Evolutionary conservation across 202 grass and related monocot species (phyloP), one percentile per base, ranked within the genome.

Genomic region (Hordeum pubiflorum): DNA sequence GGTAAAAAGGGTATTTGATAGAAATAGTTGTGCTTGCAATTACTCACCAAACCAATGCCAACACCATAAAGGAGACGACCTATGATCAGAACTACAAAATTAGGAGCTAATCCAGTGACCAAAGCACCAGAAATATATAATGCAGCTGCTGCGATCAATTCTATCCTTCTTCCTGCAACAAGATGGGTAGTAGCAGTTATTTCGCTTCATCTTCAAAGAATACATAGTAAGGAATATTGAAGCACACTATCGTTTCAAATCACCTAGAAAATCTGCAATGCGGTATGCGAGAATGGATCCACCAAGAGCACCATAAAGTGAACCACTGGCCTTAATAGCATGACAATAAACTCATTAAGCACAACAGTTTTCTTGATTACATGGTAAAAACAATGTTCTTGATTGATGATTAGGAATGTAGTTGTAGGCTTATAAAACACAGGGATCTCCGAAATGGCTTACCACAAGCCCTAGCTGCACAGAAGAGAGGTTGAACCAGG

Each of bases 291-390:
- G 78, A 64, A 94, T 84, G 13, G 90, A 97, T 18, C 92, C 95
- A 34, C 82, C 84, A 83, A 97, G 95, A 64, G 95, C 95, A 80
- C 92, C 95, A 89, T 94, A 98, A 39, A 98, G 92, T 58, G 95
- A 98, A 69, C 90, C 90, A 58, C 95, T 98, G 10, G 93, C 95
- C 92, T 94, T 68, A 86, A 89, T 75, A 20, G 13, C 50, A 70
- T 14, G n/a, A 10, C 80, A 68, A 67, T 9, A 63, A 67, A 82
- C 4, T 58, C 50, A 70, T 55, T 81, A 55, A 37, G 13, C 37
- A 27, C 57, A 32, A 68, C 1, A 18, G 0, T 34, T 52, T 76
- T 66, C 29, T 18, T 78, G 64, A 52, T 18, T 54, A 54, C 17
- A 54, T 54, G 48, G 17, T 54, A 54, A n/a, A 54, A 54, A 54